phyloP scores from a whole-genome alignment of 176 grass and related monocot species.

The Canna indica region DNA sequence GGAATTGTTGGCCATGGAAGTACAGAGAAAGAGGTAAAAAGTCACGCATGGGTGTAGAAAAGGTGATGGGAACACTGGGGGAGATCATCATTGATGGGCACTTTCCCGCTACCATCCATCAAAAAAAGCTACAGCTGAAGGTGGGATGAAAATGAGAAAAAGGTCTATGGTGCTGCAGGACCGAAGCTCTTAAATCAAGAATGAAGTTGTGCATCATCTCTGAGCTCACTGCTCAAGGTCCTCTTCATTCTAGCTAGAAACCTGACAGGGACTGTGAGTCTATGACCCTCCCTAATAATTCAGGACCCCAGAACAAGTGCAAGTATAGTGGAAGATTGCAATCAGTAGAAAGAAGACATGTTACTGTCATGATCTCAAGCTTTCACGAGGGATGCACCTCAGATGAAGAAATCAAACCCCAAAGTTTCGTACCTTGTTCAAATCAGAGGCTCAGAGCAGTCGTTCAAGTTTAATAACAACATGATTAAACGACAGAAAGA shows the following conservation, averaged over 20 bases:
- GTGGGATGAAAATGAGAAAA: neutral
- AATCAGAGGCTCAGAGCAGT: neutral
- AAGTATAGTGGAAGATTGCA: neutral
- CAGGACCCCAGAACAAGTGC: neutral
- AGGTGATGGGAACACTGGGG: neutral
- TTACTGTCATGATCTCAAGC: too few relatives aligned
- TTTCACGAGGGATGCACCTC: too few relatives aligned
- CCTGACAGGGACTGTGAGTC: neutral
- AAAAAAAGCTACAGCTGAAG: neutral
- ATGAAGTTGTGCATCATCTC: neutral
- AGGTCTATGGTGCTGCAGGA: conserved; percentile 2
- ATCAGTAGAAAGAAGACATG: neutral
- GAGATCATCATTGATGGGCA: neutral
- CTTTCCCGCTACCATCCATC: neutral
- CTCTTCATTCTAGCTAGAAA: neutral
- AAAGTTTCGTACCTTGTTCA: neutral
- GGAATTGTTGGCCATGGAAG: conserved; percentile 5
- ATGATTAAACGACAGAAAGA: neutral
- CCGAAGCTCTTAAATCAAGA: neutral
- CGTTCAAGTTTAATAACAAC: too few relatives aligned
- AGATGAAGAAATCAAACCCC: neutral
- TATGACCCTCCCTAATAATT: neutral
- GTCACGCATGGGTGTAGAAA: neutral
- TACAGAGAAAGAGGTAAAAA: neutral
- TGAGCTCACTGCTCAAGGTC: neutral